Evolutionary conservation across 495 filamentous ascomycete genomes (phyloP).

Genomic region (Penicillium crystallinum): DNA sequence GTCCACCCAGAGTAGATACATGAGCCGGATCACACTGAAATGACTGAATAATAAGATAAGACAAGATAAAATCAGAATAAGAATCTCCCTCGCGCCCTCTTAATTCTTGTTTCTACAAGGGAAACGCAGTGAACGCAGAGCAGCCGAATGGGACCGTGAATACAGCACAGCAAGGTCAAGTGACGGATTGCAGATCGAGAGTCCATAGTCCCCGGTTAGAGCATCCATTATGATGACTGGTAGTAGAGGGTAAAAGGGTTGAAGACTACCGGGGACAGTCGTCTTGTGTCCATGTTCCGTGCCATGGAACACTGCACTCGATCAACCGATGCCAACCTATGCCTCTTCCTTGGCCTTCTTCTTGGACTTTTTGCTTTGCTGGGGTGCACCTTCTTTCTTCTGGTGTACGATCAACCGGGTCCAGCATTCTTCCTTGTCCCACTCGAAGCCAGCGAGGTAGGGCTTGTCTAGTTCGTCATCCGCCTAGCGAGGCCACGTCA

Average conservation of each 20-base stretch:
- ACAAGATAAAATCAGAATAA: slow-evolving; percentile 15
- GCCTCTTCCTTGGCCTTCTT: slow-evolving; percentile 48
- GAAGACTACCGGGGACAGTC: background rate
- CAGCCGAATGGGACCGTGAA: slow-evolving; percentile 8
- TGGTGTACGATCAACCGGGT: slow-evolving; percentile 75
- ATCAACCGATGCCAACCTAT: slow-evolving; percentile 17
- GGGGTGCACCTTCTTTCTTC: slow-evolving; percentile 56
- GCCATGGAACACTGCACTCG: background rate
- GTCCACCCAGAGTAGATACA: slow-evolving; percentile 6
- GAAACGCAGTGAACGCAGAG: slow-evolving; percentile 15
- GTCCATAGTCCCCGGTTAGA: slow-evolving; percentile 1
- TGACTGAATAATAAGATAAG: slow-evolving; percentile 3
- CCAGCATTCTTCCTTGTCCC: slow-evolving; percentile 83
- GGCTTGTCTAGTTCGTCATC: slow-evolving; percentile 82
- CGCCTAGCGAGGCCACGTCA: slow-evolving; percentile 47
- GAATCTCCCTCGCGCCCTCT: slow-evolving; percentile 22
- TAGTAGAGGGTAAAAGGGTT: background rate
- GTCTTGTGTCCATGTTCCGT: background rate
- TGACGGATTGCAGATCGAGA: background rate
- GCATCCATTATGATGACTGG: slow-evolving; percentile 1
- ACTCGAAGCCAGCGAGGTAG: slow-evolving; percentile 88
- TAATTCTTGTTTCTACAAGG: slow-evolving; percentile 28
- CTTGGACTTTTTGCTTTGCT: slow-evolving; percentile 64
- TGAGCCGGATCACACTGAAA: background rate
- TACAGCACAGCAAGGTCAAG: slow-evolving; percentile 5